These are phyloP conservation scores for Inosperma sp. DNA, from an alignment of 768 basidiomycete genomes.

Conservation along the genomic window DNA sequence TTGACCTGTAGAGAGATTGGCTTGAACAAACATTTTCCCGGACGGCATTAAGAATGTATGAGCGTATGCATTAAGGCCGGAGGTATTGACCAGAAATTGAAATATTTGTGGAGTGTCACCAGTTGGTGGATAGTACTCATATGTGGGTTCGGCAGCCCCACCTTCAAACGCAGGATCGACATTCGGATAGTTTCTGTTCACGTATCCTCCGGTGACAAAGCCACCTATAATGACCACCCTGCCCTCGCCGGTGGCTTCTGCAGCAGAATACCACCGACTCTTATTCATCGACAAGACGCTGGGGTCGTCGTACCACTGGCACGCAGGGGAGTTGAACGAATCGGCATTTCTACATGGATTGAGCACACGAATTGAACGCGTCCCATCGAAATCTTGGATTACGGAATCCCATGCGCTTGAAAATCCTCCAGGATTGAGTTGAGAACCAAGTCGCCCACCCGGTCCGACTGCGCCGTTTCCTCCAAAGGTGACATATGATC, in stretches of 20 bases:
- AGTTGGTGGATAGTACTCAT: constrained; percentile 74
- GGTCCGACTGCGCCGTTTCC: constrained; percentile 73
- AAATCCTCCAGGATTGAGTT: constrained; percentile 40
- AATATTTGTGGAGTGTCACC: constrained; percentile 45
- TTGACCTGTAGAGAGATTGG: constrained; percentile 73
- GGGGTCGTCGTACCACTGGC: constrained; percentile 72
- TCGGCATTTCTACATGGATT: constrained; percentile 60
- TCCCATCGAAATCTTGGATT: constrained; percentile 80
- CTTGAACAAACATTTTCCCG: constrained; percentile 77
- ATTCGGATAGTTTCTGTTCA: constrained; percentile 73
- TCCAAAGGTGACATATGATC: constrained; percentile 69
- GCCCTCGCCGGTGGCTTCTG: constrained; percentile 74
- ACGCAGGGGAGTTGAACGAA: constrained; percentile 45
- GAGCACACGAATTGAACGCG: constrained; percentile 73
- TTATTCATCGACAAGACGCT: constrained; percentile 60
- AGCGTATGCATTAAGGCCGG: constrained; percentile 74
- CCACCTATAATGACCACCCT: constrained; percentile 77
- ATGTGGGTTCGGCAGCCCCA: constrained; percentile 74
- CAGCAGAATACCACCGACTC: constrained; percentile 74
- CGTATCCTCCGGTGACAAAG: constrained; percentile 71
- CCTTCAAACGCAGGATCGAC: constrained; percentile 58
- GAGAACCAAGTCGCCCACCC: constrained; percentile 55
- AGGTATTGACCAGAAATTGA: constrained; percentile 66
- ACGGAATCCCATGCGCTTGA: constrained; percentile 55
- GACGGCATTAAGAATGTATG: constrained; percentile 72